Evolutionary conservation across 495 filamentous ascomycete genomes (phyloP), one percentile per base, ranked within the genome.

Genomic region (Annulohypoxylon bovei): DNA sequence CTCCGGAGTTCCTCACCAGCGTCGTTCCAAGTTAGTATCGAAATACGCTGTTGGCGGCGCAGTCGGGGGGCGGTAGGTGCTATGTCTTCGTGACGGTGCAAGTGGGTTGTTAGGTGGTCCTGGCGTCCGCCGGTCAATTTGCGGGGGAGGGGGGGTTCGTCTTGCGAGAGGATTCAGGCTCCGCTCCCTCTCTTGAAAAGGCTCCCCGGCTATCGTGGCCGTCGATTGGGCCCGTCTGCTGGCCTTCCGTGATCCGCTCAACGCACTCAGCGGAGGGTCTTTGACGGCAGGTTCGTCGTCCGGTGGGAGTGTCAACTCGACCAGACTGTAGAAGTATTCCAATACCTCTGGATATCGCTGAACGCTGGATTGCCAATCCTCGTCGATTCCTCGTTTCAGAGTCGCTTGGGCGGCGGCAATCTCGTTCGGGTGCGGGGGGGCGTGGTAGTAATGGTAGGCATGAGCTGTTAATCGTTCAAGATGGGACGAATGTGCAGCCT

Each of bases 281-380:
- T 83, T 84, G 49, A 88, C 84, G 28, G 79, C 78, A 1, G 80
- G 74, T 32, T 87, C 85, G 60, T 86, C 81, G 47, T 88, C 85
- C 22, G 77, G 73, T 0, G 89, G 89, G 6, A 90, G 75, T 44
- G 81, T 84, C 60, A 91, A 67, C 66, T 90, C 87, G 14, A 91
- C 85, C 25, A 90, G 79, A 61, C 85, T 83, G 79, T 86, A 92
- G 71, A 88, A 92, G 73, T 92, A 90, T 77, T 92, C 89, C 39
- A 93, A 81, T 25, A 92, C 89, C 71, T 92, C 88, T 4, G 90
- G 90, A 67, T 93, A 93, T 55, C 86, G 81, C 57, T 91, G 87
- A 35, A 92, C 89, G 28, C 85, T 88, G 6, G 84, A 81, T 69
- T 86, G 83, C 90, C 90, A 93, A 80, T 93, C 90, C 35, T 90